phyloP scores from a whole-genome alignment of 805 yeast genomes.

The Suhomyces kilbournensis region DNA sequence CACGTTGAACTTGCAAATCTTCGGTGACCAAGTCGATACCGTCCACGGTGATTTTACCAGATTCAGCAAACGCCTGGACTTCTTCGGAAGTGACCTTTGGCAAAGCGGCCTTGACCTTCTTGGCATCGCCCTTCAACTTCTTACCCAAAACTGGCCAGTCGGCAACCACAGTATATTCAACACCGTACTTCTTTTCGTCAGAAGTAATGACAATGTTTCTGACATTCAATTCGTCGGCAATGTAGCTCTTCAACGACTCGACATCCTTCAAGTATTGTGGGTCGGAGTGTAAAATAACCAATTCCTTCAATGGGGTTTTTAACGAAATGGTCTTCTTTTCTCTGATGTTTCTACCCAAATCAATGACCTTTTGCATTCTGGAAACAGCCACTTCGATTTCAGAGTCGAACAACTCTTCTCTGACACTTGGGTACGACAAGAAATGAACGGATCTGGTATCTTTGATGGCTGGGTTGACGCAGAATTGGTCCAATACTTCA shows the following conservation, averaged over 20 bases:
- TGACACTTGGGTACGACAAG: conserved; percentile 83
- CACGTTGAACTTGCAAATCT: conserved; percentile 88
- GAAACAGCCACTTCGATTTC: conserved; percentile 83
- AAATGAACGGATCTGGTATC: conserved; percentile 89
- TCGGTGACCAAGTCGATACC: conserved; percentile 86
- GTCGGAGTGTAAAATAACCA: conserved; percentile 84
- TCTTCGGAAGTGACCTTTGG: conserved; percentile 79
- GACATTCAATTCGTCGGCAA: conserved; percentile 87
- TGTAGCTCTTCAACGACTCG: conserved; percentile 71
- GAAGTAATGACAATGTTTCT: conserved; percentile 83
- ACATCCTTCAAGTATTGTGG: conserved; percentile 71
- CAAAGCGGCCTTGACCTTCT: conserved; percentile 89
- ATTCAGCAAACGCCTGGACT: conserved; percentile 68
- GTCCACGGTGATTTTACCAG: conserved; percentile 79
- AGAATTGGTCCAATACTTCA: conserved; percentile 47
- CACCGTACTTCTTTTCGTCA: conserved; percentile 89
- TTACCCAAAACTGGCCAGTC: conserved; percentile 99
- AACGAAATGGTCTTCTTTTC: conserved; percentile 92
- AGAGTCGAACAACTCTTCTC: conserved; percentile 76
- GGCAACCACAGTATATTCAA: conserved; percentile 89
- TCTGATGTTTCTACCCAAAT: conserved; percentile 92
- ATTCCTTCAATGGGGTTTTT: conserved; percentile 88
- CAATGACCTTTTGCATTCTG: conserved; percentile 97
- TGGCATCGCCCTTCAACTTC: conserved; percentile 91
- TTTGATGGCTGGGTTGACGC: conserved; percentile 41